Conservation (phyloP, 179 eudicot genomes). For the Beta macrorhiza region DNA sequence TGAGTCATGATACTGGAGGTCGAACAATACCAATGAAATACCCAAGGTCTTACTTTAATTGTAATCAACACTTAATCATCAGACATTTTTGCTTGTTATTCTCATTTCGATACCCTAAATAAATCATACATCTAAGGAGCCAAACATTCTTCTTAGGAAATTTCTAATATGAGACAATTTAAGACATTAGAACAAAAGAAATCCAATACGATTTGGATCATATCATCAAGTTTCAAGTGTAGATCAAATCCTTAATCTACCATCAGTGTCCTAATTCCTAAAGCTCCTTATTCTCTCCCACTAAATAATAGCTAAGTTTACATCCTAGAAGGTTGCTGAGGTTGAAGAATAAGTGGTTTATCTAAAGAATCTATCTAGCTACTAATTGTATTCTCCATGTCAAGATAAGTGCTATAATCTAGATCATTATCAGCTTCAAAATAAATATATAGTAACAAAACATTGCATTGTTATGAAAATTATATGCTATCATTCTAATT, state of each 20-base stretch:
- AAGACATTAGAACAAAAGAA: background rate
- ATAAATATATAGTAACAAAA: background rate
- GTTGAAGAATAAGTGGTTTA: background rate
- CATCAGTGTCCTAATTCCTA: background rate
- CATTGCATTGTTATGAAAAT: background rate
- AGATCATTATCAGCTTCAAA: background rate
- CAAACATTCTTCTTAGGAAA: too few species aligned
- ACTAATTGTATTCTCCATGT: background rate
- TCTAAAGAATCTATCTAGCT: background rate
- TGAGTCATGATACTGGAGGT: background rate
- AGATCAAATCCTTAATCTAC: background rate
- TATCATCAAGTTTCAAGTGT: background rate
- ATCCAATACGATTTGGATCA: background rate
- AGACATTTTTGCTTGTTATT: background rate
- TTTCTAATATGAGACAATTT: background rate
- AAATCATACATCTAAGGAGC: too few species aligned
- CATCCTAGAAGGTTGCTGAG: background rate
- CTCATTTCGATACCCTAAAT: background rate
- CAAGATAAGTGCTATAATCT: background rate
- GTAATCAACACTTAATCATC: background rate
- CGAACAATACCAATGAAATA: background rate
- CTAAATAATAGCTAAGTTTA: background rate
- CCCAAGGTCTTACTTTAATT: background rate
- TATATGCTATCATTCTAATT: background rate
- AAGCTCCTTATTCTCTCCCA: background rate